Percentiles rank a stretch among this genome's conserved stretches.
phyloP scores from a whole-genome alignment of 352 stramenopile genomes.

The Globisporangium takayamanum region DNA sequence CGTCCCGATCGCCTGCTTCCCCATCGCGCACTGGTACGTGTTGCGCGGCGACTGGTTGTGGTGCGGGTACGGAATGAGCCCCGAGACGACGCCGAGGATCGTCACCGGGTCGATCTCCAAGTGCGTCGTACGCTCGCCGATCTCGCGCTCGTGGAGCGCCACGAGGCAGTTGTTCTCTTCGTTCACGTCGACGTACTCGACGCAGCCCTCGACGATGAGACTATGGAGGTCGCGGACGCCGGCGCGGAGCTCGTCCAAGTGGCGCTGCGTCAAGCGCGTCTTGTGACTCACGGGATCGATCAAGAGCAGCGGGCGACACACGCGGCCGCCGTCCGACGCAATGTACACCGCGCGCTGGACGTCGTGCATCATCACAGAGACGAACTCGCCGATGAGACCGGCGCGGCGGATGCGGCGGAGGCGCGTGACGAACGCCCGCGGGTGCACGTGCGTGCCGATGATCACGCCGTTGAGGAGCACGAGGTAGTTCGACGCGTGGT shows the following conservation, averaged over 20 bases:
- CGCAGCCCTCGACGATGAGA: conserved; percentile 92
- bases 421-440: conserved; percentile 85
- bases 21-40: conserved; percentile 99
- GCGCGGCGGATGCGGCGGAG: conserved; percentile 78
- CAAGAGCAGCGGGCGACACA: conserved; percentile 97
- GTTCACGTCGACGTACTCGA: conserved; percentile 99
- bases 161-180: conserved; percentile 99
- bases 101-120: conserved; percentile 99
- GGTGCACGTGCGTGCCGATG: conserved; percentile 93
- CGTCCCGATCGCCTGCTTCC: conserved; percentile 99
- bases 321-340: conserved; percentile 96
- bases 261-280: conserved; percentile 91
- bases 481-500: conserved; percentile 92
- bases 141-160: conserved; percentile 91
- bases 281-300: conserved; percentile 87
- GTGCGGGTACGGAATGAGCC: conserved; percentile 98
- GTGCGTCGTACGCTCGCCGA: conserved; percentile 93
- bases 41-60: conserved; percentile 99
- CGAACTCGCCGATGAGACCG: conserved; percentile 93
- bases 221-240: conserved; percentile 72
- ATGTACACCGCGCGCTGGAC: conserved; percentile 97
- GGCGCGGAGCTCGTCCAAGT: conserved; percentile 89
- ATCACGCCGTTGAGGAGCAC: conserved; percentile 99
- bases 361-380: conserved; percentile 98
- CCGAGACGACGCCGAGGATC: conserved; percentile 97